Base-by-base conservation (phyloP, 2,329 filamentous ascomycete species). In the Aspergillus floridensis region DNA sequence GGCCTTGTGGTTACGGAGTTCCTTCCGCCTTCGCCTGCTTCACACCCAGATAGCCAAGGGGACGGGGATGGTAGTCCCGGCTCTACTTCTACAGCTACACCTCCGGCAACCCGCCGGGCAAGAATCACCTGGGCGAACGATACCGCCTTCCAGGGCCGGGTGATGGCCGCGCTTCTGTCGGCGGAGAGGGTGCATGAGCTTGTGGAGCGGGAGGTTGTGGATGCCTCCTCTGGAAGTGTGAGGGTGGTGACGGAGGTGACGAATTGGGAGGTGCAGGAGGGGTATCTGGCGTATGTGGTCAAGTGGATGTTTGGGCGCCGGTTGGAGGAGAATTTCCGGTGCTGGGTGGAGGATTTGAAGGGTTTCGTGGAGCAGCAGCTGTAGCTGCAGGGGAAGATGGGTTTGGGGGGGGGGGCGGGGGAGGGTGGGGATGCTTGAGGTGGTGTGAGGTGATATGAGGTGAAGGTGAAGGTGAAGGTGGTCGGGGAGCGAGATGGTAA, bases 171-270 rank as follows among this genome's bases (percentile, higher is more conserved):
- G n/a, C 51, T 82, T 19, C 58, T 82, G 55, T 72, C 68, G 53
- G 74, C 76, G 31, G 79, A 82, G 64, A 68, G 79, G 11, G 77
- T 80, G n/a, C 79, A 81, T 62, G 80, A 82, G 69, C 69, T 82
- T 38, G 68, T 68, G 21, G 77, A 78, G 58, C 67, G 72, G 6
- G 72, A 72, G 35, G 69, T 64, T 4, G 32, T 53, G 6, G 61
- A 26, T 3, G 55, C 56, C 14, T 52, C 58, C 22, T 5, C 14
- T 5, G 64, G 61, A 11, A 26, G 22, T 31, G 24, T 12, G 44
- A 59, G 51, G 41, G 71, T 52, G 48, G 66, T 66, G 62, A 72
- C 65, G 53, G 68, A 75, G 69, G 66, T 75, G 63, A 67, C 72
- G 57, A 80, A 76, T 59, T 82, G 80, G 80, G 77, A 81, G 67